A percentile compares a stretch with the other conserved stretches of the same genome.
Conservation (phyloP, 2,329 filamentous ascomycete genomes). For the Incumbomyces lentus region DNA sequence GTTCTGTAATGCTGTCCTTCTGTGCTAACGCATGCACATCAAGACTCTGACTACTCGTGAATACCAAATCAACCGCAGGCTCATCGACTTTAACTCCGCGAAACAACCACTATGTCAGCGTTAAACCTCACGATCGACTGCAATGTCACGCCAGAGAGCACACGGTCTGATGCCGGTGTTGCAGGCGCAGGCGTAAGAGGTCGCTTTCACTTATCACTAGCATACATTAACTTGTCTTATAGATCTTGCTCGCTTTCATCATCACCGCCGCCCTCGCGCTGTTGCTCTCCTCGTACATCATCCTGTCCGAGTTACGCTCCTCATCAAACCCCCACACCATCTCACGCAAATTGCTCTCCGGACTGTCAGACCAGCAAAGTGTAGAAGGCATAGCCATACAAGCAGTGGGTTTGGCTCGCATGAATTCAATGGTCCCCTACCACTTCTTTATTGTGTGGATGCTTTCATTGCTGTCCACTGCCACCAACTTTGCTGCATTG, state of each 20-base stretch:
- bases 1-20: no score
- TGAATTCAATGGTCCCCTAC: background rate
- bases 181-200: background rate
- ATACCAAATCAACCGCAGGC: no score
- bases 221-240: background rate
- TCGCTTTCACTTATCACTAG: background rate
- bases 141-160: background rate
- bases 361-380: background rate
- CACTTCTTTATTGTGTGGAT: constrained; percentile 1
- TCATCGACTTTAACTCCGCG: no score
- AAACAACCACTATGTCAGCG: background rate
- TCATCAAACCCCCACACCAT: background rate
- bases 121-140: background rate
- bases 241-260: constrained; percentile 1
- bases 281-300: background rate
- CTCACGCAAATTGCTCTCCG: constrained; percentile 1
- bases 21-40: no score
- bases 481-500: background rate
- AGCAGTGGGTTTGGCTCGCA: background rate
- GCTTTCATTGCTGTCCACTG: background rate
- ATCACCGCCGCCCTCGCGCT: background rate
- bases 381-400: constrained; percentile 1
- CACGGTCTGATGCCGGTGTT: background rate
- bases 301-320: background rate
- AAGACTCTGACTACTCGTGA: no score